A percentile compares a stretch with the other conserved stretches of the same genome.
phyloP scores from a whole-genome alignment of 176 grass and related monocot species.

The Leersia perrieri region DNA sequence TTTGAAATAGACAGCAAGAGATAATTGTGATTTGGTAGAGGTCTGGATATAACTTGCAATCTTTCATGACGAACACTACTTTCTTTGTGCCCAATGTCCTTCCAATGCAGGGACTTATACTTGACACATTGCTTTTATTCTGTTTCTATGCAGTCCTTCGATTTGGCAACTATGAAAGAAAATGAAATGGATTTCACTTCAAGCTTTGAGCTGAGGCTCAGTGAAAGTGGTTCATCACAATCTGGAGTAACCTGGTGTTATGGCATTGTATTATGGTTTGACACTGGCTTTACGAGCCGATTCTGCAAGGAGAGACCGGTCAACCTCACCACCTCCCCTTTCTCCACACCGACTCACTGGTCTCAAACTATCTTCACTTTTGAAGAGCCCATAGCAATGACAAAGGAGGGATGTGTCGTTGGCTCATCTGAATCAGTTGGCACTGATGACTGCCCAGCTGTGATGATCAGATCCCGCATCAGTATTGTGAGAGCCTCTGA shows the following conservation, averaged over 20 bases:
- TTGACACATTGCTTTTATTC: slow-evolving; percentile 19
- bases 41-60: neutral
- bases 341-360: slow-evolving; percentile 81
- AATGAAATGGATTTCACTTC: slow-evolving; percentile 91
- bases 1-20: neutral
- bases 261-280: slow-evolving; percentile 92
- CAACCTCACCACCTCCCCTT: slow-evolving; percentile 79
- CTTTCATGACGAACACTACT: neutral
- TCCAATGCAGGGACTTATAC: neutral
- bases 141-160: slow-evolving; percentile 56
- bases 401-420: slow-evolving; percentile 9
- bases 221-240: neutral
- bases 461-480: slow-evolving; percentile 49
- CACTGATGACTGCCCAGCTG: slow-evolving; percentile 52
- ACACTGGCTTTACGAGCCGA: slow-evolving; percentile 65
- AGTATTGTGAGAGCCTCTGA: slow-evolving; percentile 78
- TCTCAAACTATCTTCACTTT: slow-evolving; percentile 84
- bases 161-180: slow-evolving; percentile 74
- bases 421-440: slow-evolving; percentile 43
- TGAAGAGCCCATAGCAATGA: slow-evolving; percentile 67
- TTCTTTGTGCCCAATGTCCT: neutral
- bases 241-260: slow-evolving; percentile 52
- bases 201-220: slow-evolving; percentile 67
- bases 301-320: slow-evolving; percentile 86
- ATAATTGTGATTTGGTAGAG: neutral